Evolutionary conservation across 805 yeast genomes (phyloP).

Genomic region (Myxozyma monticola): DNA sequence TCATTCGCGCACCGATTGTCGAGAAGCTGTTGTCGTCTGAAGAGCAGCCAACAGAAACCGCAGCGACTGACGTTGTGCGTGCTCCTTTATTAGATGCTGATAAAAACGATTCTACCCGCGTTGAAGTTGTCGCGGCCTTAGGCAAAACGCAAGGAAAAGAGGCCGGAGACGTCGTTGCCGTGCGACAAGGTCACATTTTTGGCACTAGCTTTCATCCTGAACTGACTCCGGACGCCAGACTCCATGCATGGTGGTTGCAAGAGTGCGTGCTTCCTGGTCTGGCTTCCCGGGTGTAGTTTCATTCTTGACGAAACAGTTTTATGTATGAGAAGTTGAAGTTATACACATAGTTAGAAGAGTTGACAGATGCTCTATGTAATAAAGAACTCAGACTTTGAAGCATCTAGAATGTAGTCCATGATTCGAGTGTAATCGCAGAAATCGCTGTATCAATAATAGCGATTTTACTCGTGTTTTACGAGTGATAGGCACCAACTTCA

Average conservation of each 20-base stretch:
- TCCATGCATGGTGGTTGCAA: conserved; percentile 70
- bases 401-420: no score
- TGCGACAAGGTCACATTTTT: conserved; percentile 61
- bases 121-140: conserved; percentile 34
- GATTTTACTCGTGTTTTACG: no score
- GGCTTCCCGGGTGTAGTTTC: neutral
- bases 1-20: conserved; percentile 78
- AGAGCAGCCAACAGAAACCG: neutral
- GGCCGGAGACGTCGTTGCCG: conserved; percentile 58
- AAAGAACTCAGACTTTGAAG: no score
- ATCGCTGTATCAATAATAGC: no score
- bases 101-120: conserved; percentile 13
- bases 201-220: conserved; percentile 87
- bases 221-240: conserved; percentile 54
- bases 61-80: conserved; percentile 14
- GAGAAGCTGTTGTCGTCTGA: conserved; percentile 32
- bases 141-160: conserved; percentile 19
- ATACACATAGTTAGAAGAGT: neutral
- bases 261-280: conserved; percentile 49
- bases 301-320: neutral
- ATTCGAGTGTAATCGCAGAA: no score
- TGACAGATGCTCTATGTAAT: neutral
- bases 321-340: neutral
- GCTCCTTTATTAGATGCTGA: conserved; percentile 31
- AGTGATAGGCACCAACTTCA: no score